Base-by-base conservation (phyloP, 306 rosid genomes). In the Fragaria vesca region DNA sequence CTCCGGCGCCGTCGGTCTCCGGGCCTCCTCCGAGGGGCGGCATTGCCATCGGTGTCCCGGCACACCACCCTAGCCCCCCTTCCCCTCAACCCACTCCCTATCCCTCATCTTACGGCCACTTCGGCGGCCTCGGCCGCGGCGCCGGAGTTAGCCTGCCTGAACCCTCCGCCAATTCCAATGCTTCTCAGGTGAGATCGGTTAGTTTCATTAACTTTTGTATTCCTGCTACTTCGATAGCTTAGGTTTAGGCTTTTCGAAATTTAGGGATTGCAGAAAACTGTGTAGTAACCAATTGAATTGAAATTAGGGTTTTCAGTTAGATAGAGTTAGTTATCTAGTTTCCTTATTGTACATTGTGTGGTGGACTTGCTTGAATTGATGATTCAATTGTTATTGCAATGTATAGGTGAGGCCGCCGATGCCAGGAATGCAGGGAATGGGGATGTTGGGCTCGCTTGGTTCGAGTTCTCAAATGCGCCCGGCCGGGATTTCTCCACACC, bases 31-130 rank as follows among this genome's bases (percentile, higher is more conserved):
- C 91, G 0, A 81, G 95, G 43, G 89, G 93, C 4, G 89, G 96
- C 75, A 81, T 92, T 81, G 89, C 98, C 36, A 78, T 88, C n/a
- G 97, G 98, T 48, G 91, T 91, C 12, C 97, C 96, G 5, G 87
- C 97, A 2, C 93, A 89, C 80, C 96, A 89, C 78, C 91, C 87
- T 36, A 86, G 8, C 76, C 65, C 80, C 8, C 18, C 83, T 15
- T 75, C 88, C 26, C 48, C 82, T 20, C 91, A 87, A 52, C 73
- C 82, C 54, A 32, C 89, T 15, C 81, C 93, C 52, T 55, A 87
- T 85, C 80, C 93, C 80, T 76, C 97, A 5, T 87, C 99, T 32
- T 92, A 92, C 89, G 40, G 94, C 87, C 98, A 92, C 71, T 92
- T 95, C 66, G 90, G 93, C 18, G 97, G 96, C 52, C 60, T 95